Evolutionary conservation across 345 rosid genomes (phyloP), one percentile per base, ranked within the genome.

Genomic region (Leavenworthia alabamica): DNA sequence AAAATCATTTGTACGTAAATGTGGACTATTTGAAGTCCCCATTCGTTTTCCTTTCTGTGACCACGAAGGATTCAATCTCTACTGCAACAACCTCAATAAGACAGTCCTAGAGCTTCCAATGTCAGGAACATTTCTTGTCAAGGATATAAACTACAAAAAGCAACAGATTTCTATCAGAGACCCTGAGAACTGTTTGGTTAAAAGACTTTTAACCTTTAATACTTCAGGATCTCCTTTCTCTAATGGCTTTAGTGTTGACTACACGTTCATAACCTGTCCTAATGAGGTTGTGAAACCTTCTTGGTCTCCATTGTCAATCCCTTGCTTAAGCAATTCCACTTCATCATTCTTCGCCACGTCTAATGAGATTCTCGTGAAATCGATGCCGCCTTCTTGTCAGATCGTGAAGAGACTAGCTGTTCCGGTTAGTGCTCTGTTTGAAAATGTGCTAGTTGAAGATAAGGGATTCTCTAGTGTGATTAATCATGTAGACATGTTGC

Each of bases 41-140:
- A 63, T 83, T 17, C 82, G 80, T 32, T 90, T 86, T 66, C 97
- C 95, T 12, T 90, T 90, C 66, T 52, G 95, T 10, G 81, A 81
- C 8, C 75, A 70, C 56, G 75, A 83, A 1, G 90, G 82, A 14
- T 87, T 87, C 68, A 33, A 66, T 60, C 77, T 87, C 0, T 45
- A 56, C 0, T 87, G 93, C 79, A 59, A 36, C 11, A 42, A 72
- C 16, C 37, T 65, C 37, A 44, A 33, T 12, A 17, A 9, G 35
- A 75, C 84, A 26, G 58, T 57, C 35, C 58, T 90, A 2, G 62
- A 61, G 2, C 85, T 87, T 60, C 93, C 88, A 2, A 12, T 35
- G 22, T 75, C 92, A 0, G 90, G 80, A 12, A 67, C 75, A 10
- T 81, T 85, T 56, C 64, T 78, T 11, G 90, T 87, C 28, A 75